A percentile compares a stretch with the other conserved stretches of the same genome.
Conservation (phyloP, 116 monocot species). For the Phalaenopsis hybrid region DNA sequence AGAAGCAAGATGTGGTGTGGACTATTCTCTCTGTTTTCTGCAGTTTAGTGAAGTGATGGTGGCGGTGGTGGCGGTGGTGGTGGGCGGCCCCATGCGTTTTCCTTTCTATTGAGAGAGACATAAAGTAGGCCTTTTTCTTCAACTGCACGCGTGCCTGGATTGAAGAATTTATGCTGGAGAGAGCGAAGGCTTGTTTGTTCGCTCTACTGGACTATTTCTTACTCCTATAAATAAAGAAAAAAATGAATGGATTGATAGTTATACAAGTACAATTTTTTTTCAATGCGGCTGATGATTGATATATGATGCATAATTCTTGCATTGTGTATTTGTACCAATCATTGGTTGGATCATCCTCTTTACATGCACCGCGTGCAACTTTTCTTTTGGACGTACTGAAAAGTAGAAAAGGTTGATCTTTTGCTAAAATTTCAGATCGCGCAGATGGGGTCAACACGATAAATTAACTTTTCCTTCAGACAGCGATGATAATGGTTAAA, state of each 20-base stretch:
- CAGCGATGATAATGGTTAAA: too few species aligned
- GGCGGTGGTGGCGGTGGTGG: background rate
- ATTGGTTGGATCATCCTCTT: background rate
- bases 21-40: background rate
- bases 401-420: too few species aligned
- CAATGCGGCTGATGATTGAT: too few species aligned
- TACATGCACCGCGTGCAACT: background rate
- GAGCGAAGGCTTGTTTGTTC: background rate
- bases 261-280: too few species aligned
- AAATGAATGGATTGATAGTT: background rate
- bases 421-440: too few species aligned
- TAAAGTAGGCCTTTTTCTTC: conserved; percentile 1
- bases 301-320: too few species aligned
- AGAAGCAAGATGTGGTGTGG: background rate
- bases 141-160: background rate
- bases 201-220: background rate
- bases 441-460: too few species aligned
- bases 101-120: background rate
- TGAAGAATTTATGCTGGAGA: background rate
- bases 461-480: too few species aligned
- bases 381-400: too few species aligned
- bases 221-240: background rate
- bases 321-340: background rate
- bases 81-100: background rate
- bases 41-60: background rate